phyloP scores from a whole-genome alignment of 768 basidiomycete species.

The Agrocybe chaxingu region DNA sequence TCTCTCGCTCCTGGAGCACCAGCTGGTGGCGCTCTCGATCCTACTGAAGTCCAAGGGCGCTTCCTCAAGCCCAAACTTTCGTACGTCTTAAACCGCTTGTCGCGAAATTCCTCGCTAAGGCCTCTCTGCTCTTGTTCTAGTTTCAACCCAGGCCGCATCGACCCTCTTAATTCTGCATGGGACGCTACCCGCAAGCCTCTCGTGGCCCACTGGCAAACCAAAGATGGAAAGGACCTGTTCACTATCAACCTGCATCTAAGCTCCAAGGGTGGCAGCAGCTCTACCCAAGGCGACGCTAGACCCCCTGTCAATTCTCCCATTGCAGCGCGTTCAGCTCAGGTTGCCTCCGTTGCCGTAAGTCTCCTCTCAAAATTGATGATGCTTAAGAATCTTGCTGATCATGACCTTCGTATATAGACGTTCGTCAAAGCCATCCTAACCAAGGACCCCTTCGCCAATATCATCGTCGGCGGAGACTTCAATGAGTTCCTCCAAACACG shows the following conservation, averaged over 20 bases:
- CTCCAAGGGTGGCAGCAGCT: slow-evolving; percentile 55
- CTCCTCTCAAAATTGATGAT: neutral
- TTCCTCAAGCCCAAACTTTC: slow-evolving; percentile 36
- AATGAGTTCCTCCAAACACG: slow-evolving; percentile 58
- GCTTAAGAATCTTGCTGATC: neutral
- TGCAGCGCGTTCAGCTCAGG: slow-evolving; percentile 46
- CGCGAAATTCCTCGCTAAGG: neutral
- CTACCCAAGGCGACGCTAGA: slow-evolving; percentile 52
- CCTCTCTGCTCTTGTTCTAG: slow-evolving; percentile 26
- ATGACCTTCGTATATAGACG: slow-evolving; percentile 25
- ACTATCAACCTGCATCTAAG: slow-evolving; percentile 60
- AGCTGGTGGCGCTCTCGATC: slow-evolving; percentile 45
- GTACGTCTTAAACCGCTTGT: slow-evolving; percentile 24
- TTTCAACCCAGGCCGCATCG: slow-evolving; percentile 61
- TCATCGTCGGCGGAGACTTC: slow-evolving; percentile 58
- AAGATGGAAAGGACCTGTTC: slow-evolving; percentile 42
- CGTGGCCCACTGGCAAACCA: slow-evolving; percentile 52
- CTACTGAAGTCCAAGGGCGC: slow-evolving; percentile 31
- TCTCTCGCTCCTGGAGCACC: slow-evolving; percentile 41
- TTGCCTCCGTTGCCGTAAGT: slow-evolving; percentile 47
- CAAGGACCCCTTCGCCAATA: slow-evolving; percentile 39
- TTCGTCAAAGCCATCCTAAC: slow-evolving; percentile 46
- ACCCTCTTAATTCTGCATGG: slow-evolving; percentile 56
- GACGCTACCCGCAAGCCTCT: slow-evolving; percentile 55
- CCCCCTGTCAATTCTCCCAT: slow-evolving; percentile 55